Percentiles rank a stretch among this genome's conserved stretches.
Conservation (phyloP, 371 early-diverging fungal genomes). For the Rhizoclosmatium hyalinum region DNA sequence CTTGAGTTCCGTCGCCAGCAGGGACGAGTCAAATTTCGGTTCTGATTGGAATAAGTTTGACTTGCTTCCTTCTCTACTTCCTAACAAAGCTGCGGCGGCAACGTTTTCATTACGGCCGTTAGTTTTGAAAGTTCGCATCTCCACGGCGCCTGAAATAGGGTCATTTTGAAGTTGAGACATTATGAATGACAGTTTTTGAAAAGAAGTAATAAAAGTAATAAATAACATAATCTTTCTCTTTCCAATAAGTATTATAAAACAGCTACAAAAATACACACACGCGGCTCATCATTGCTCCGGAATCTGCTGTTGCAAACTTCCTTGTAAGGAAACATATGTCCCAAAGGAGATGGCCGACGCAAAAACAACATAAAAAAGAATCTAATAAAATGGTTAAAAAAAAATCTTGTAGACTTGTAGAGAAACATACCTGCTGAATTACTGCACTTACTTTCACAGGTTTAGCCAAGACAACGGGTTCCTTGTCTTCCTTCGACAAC, state of each 20-base stretch:
- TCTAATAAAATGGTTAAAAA: background rate
- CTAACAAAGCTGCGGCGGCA: background rate
- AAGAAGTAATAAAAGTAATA: too few relatives aligned
- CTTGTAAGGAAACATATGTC: background rate
- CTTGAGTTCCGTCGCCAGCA: background rate
- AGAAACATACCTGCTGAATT: background rate
- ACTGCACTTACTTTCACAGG: background rate
- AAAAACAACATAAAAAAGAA: constrained; percentile 5
- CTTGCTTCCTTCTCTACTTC: background rate
- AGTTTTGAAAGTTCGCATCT: too few relatives aligned
- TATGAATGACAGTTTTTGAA: too few relatives aligned
- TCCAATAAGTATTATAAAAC: too few relatives aligned
- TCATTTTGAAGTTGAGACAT: too few relatives aligned
- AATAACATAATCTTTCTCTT: too few relatives aligned
- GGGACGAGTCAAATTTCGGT: constrained; percentile 1
- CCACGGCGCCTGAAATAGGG: too few relatives aligned
- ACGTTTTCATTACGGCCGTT: background rate
- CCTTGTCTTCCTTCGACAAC: background rate
- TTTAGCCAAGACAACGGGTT: background rate
- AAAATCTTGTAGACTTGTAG: background rate
- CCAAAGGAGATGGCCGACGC: background rate
- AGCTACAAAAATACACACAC: background rate
- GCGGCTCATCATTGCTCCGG: background rate
- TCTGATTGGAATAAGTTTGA: background rate
- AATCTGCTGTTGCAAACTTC: too few relatives aligned